Evolutionary conservation across 306 rosid species (phyloP).

Genomic region (Dryas alaskensis): DNA sequence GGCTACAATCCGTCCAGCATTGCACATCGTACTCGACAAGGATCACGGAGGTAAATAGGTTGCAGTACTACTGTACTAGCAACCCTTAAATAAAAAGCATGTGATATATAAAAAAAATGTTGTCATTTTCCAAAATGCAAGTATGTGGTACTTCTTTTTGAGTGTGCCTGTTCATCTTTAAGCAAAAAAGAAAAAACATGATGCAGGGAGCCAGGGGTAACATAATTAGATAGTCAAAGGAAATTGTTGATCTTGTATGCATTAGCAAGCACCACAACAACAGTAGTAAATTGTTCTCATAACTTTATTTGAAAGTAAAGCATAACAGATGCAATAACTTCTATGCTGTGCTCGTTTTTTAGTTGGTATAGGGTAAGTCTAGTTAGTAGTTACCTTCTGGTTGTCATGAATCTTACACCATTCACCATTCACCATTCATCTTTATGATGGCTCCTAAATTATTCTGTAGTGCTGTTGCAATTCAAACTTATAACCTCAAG

Average conservation of each 20-base stretch:
- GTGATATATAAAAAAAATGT: neutral
- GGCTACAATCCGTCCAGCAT: constrained; percentile 55
- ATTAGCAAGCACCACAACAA: too few relatives aligned
- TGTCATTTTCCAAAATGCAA: neutral
- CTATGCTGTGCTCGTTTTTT: too few relatives aligned
- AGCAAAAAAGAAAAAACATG: too few relatives aligned
- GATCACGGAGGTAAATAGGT: constrained; percentile 63
- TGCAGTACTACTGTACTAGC: constrained; percentile 10
- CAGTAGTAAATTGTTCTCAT: too few relatives aligned
- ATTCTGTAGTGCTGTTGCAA: neutral
- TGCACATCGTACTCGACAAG: constrained; percentile 51
- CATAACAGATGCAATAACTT: too few relatives aligned
- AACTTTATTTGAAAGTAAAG: too few relatives aligned
- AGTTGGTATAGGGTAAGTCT: too few relatives aligned
- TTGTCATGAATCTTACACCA: neutral
- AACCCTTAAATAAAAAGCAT: constrained; percentile 1
- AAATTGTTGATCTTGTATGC: too few relatives aligned
- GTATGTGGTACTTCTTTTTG: too few relatives aligned
- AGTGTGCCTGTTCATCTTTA: too few relatives aligned
- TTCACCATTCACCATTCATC: neutral
- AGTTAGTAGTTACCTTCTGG: neutral
- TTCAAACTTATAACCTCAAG: neutral
- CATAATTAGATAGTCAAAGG: too few relatives aligned
- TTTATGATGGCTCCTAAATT: neutral
- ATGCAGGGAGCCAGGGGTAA: too few relatives aligned